Conservation (phyloP, 805 yeast species). For the Myxozyma nipponensis region DNA sequence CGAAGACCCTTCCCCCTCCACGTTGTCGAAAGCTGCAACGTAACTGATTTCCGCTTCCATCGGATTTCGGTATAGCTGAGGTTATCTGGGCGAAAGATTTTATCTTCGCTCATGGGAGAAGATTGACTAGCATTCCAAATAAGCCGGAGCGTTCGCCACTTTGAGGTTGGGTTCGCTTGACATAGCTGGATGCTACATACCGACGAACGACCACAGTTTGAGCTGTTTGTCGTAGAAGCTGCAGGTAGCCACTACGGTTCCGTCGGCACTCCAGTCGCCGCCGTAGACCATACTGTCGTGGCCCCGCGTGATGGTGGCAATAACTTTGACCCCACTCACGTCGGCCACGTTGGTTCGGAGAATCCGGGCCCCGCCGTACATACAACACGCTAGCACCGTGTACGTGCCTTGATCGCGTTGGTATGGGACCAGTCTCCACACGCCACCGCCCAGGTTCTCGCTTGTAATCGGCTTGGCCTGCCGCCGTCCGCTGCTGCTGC, state of each 20-base stretch:
- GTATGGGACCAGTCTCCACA: conserved; percentile 81
- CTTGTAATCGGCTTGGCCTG: conserved; percentile 42
- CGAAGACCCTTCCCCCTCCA: conserved; percentile 28
- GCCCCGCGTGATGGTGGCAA: conserved; percentile 39
- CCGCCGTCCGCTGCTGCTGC: conserved; percentile 47
- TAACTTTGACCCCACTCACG: conserved; percentile 19
- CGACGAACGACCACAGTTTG: conserved; percentile 57
- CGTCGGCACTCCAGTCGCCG: conserved; percentile 71
- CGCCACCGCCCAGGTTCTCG: conserved; percentile 81
- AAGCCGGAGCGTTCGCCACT: conserved; percentile 34
- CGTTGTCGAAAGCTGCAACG: conserved; percentile 12
- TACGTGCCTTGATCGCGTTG: conserved; percentile 31
- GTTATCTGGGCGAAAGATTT: neutral
- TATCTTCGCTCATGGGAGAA: conserved; percentile 15
- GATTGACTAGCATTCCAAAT: conserved; percentile 31
- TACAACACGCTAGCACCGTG: conserved; percentile 69
- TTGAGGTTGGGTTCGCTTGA: conserved; percentile 30
- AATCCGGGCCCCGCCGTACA: conserved; percentile 91
- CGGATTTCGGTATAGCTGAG: conserved; percentile 26
- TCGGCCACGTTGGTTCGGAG: conserved; percentile 41
- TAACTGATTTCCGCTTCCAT: conserved; percentile 24
- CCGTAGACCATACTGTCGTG: conserved; percentile 96
- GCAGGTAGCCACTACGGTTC: conserved; percentile 63
- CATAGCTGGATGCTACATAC: conserved; percentile 32
- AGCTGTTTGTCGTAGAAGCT: conserved; percentile 85